Evolutionary conservation across 352 stramenopile species (phyloP).

Genomic region (Halophytophthora batemanensis): DNA sequence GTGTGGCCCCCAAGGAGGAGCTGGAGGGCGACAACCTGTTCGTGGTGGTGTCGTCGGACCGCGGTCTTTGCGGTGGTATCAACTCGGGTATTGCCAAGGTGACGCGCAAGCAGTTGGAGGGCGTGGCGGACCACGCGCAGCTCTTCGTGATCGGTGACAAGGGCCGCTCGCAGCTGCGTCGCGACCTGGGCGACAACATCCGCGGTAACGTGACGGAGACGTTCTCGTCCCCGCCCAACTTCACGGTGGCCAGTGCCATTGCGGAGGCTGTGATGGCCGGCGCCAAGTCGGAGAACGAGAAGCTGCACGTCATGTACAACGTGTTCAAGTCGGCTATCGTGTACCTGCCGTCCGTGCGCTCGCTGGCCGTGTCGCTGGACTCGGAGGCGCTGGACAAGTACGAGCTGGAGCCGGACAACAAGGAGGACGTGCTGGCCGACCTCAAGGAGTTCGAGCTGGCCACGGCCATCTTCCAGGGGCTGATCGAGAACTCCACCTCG

Average conservation of each 20-base stretch:
- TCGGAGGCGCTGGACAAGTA: conserved; percentile 89
- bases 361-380: conserved; percentile 53
- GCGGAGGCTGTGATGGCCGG: conserved; percentile 80
- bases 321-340: conserved; percentile 95
- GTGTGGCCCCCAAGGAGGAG: conserved; percentile 80
- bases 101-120: conserved; percentile 78
- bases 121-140: conserved; percentile 68
- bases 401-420: conserved; percentile 98
- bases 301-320: conserved; percentile 97
- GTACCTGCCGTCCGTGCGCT: conserved; percentile 93
- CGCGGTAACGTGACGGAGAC: conserved; percentile 81
- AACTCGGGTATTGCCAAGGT: conserved; percentile 96
- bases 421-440: conserved; percentile 95
- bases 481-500: conserved; percentile 97
- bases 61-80: conserved; percentile 98
- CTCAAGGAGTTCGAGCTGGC: conserved; percentile 95
- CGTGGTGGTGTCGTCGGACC: conserved; percentile 96
- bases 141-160: conserved; percentile 97
- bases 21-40: conserved; percentile 89
- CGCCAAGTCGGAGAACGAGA: conserved; percentile 87
- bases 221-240: conserved; percentile 83
- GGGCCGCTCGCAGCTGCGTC: conserved; percentile 91
- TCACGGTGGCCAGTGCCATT: conserved; percentile 90
- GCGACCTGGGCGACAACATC: conserved; percentile 69
- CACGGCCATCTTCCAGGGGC: conserved; percentile 91